Conservation (phyloP, 495 filamentous ascomycete genomes). For the Lentithecium fluviatile region DNA sequence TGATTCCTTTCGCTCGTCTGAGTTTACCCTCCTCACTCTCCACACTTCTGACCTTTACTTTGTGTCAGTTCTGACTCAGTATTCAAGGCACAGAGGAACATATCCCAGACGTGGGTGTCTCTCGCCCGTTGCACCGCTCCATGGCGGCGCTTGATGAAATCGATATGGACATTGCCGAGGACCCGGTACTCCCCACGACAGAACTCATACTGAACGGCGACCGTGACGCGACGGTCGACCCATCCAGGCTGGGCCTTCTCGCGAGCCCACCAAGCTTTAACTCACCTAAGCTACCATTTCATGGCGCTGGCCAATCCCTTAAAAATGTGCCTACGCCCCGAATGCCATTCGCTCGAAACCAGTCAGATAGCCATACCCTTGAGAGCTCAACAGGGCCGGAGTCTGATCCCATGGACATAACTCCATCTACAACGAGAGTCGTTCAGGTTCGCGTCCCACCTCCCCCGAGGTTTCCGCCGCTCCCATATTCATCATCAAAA, state of each 20-base stretch:
- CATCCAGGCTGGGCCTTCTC: not conserved
- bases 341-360: not conserved
- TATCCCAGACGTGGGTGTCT: too few species aligned
- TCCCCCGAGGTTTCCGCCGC: slow-evolving; percentile 23
- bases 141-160: not conserved
- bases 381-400: not conserved
- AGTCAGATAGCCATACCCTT: not conserved
- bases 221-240: not conserved
- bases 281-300: not conserved
- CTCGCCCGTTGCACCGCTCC: too few species aligned
- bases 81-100: too few species aligned
- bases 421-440: not conserved
- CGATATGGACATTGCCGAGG: not conserved
- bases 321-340: not conserved
- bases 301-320: not conserved
- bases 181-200: not conserved
- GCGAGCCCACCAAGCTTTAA: not conserved
- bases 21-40: too few species aligned
- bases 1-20: too few species aligned
- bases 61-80: too few species aligned
- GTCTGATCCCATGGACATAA: slow-evolving; percentile 27
- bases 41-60: too few species aligned
- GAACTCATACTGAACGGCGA: not conserved
- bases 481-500: slow-evolving; percentile 43
- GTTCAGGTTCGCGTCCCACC: slow-evolving; percentile 30